A percentile compares a stretch with the other conserved stretches of the same genome.
phyloP scores from a whole-genome alignment of 352 stramenopile genomes.

The Detonula confervacea region DNA sequence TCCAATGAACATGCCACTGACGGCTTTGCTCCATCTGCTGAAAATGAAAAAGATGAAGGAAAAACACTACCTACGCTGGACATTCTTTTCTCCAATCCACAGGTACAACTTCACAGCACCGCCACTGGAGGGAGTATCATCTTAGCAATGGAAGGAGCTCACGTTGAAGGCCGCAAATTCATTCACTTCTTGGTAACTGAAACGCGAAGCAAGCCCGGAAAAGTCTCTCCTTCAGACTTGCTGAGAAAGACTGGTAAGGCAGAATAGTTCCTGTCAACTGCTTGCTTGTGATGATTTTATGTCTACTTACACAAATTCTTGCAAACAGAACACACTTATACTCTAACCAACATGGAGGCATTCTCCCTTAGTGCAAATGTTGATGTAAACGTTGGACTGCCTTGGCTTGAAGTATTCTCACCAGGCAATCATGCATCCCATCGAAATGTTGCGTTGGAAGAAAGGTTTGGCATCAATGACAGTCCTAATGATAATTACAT shows the following conservation, averaged over 20 bases:
- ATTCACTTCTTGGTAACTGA: conserved; percentile 52
- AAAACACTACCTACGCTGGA: conserved; percentile 60
- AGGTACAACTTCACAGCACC: conserved; percentile 65
- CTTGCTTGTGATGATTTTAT: too few relatives aligned
- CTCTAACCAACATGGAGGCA: conserved; percentile 63
- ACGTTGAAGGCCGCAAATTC: conserved; percentile 69
- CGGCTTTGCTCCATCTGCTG: neutral
- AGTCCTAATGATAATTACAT: neutral
- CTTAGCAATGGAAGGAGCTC: conserved; percentile 58
- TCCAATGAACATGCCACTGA: too few relatives aligned
- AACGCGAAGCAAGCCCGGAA: conserved; percentile 16
- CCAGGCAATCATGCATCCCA: conserved; percentile 1
- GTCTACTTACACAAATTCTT: too few relatives aligned
- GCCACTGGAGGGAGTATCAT: conserved; percentile 64
- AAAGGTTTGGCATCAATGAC: conserved; percentile 45
- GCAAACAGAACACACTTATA: conserved; percentile 63
- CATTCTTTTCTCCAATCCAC: conserved; percentile 69
- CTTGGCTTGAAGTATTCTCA: conserved; percentile 61
- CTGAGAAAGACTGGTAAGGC: conserved; percentile 56
- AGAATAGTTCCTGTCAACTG: too few relatives aligned
- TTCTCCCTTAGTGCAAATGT: conserved; percentile 58
- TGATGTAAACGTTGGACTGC: conserved; percentile 62
- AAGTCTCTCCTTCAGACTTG: conserved; percentile 53
- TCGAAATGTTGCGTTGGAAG: conserved; percentile 20
- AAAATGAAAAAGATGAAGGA: conserved; percentile 14